These are phyloP conservation scores for Piromyces sp. DNA, from an alignment of 192 early-diverging fungal genomes.

Conservation along the genomic window DNA sequence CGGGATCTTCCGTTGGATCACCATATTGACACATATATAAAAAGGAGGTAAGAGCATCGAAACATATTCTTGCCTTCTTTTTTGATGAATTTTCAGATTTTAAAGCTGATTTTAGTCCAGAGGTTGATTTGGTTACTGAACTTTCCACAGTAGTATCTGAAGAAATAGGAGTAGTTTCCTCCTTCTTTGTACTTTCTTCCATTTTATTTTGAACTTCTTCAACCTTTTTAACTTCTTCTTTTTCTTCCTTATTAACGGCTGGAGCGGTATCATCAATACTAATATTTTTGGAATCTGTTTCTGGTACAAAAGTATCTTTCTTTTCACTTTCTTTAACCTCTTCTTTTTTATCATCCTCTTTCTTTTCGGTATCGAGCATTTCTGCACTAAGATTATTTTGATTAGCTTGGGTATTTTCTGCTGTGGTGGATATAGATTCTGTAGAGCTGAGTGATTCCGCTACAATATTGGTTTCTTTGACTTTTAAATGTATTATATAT, in stretches of 20 bases:
- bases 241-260: neutral
- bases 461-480: slow-evolving; percentile 1
- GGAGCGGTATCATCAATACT: neutral
- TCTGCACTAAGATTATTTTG: neutral
- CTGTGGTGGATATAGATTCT: neutral
- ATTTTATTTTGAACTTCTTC: neutral
- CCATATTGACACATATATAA: slow-evolving; percentile 19
- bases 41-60: slow-evolving; percentile 15
- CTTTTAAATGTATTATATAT: neutral
- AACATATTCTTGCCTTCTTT: slow-evolving; percentile 11
- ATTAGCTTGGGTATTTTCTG: neutral
- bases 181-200: neutral
- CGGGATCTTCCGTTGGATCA: slow-evolving; percentile 1
- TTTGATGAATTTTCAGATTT: neutral
- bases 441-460: neutral
- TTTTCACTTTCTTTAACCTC: neutral
- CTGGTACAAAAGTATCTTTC: neutral
- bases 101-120: neutral
- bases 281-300: neutral
- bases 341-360: neutral
- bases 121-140: too few relatives aligned
- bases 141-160: neutral
- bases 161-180: neutral
- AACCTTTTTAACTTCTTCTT: neutral
- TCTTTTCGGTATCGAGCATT: neutral